These are phyloP conservation scores for Collybiopsis confluens DNA, from an alignment of 768 basidiomycete species.

Conservation along the genomic window DNA sequence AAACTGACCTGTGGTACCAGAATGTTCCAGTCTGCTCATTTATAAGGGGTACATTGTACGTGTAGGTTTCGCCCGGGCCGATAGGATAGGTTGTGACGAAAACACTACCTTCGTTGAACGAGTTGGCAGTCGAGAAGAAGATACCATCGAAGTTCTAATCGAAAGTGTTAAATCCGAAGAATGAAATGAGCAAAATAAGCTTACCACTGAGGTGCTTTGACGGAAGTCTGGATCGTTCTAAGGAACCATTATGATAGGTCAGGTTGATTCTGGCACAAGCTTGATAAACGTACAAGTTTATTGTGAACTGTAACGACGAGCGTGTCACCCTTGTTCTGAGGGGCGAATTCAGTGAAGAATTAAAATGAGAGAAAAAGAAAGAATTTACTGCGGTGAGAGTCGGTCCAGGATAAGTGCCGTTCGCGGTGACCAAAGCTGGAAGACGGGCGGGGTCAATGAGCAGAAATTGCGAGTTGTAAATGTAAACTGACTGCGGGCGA, in stretches of 20 bases:
- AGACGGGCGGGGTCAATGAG: not conserved
- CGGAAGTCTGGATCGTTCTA: slow-evolving; percentile 27
- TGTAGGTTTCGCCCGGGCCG: slow-evolving; percentile 28
- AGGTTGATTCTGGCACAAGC: not conserved
- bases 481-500: slow-evolving; percentile 20
- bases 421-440: slow-evolving; percentile 18
- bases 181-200: not conserved
- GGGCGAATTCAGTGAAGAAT: too few relatives aligned
- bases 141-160: slow-evolving; percentile 23
- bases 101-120: slow-evolving; percentile 30
- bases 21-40: slow-evolving; percentile 37
- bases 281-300: slow-evolving; percentile 19
- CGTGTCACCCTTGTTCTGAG: slow-evolving; percentile 39
- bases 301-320: slow-evolving; percentile 44
- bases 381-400: slow-evolving; percentile 36
- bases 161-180: not conserved
- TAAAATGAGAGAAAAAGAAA: too few relatives aligned
- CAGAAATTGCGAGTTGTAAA: not conserved
- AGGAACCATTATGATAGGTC: not conserved
- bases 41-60: slow-evolving; percentile 29
- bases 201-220: slow-evolving; percentile 20
- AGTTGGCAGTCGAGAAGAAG: slow-evolving; percentile 18
- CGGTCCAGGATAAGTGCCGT: slow-evolving; percentile 39
- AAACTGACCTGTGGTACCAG: slow-evolving; percentile 29
- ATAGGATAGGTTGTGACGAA: slow-evolving; percentile 43